Evolutionary conservation across 257 asterid genomes (phyloP).

Genomic region (Paraleonurus japonicus): DNA sequence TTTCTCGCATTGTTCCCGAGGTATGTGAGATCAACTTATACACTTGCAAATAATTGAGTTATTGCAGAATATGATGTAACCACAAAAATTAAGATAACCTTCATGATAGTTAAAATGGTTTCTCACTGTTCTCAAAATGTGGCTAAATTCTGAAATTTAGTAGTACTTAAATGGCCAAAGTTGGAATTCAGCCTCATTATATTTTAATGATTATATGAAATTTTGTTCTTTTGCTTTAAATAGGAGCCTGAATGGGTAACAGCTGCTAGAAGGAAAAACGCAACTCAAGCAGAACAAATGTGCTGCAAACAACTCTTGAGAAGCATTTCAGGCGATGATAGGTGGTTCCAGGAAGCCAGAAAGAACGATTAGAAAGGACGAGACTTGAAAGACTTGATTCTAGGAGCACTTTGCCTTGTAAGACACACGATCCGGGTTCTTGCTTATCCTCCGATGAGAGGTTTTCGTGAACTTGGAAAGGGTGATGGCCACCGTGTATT

Average conservation of each 20-base stretch:
- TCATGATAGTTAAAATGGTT: background rate
- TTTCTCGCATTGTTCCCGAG: slow-evolving; percentile 88
- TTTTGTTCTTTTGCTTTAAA: background rate
- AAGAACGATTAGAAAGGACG: slow-evolving; percentile 36
- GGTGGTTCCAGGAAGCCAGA: slow-evolving; percentile 33
- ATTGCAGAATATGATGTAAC: too few species aligned
- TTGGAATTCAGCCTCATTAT: background rate
- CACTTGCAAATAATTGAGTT: background rate
- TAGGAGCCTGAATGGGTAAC: slow-evolving; percentile 96
- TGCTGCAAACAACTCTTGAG: slow-evolving; percentile 77
- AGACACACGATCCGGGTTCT: background rate
- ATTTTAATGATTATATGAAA: background rate
- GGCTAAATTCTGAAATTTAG: background rate
- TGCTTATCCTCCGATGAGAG: background rate
- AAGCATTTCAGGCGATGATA: slow-evolving; percentile 60
- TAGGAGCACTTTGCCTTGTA: background rate
- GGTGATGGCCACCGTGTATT: background rate
- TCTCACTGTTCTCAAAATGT: background rate
- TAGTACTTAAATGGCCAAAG: background rate
- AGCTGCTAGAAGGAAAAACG: slow-evolving; percentile 74
- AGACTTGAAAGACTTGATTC: background rate
- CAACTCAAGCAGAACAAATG: slow-evolving; percentile 70
- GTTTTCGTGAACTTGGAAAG: background rate
- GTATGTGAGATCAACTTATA: slow-evolving; percentile 31
- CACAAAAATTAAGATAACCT: background rate